Conservation (phyloP, 148 eudicot species). For the Nyssa sinensis region DNA sequence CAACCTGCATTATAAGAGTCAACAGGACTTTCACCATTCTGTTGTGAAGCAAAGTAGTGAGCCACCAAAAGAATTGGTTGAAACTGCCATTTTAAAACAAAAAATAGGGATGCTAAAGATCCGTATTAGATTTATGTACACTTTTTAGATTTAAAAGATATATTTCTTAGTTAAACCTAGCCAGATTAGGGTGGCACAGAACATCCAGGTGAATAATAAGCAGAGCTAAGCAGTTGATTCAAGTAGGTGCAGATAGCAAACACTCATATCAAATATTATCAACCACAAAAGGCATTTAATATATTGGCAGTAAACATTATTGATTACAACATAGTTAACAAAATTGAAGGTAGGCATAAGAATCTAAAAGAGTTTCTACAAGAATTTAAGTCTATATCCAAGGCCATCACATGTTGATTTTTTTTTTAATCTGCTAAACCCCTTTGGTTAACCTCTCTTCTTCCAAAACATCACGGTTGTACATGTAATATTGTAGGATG, state of each 20-base stretch:
- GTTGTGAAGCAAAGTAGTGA: not conserved
- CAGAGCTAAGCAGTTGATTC: not conserved
- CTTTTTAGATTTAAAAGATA: not conserved
- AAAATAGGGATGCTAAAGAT: not conserved
- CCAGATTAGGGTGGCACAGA: not conserved
- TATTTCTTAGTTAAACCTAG: not conserved
- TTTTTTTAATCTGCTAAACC: not conserved
- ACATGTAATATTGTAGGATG: not conserved
- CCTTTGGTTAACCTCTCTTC: not conserved
- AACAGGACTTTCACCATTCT: not conserved
- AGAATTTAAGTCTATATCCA: not conserved
- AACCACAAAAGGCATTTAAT: not conserved
- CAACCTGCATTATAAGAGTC: slow-evolving; percentile 51
- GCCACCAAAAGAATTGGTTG: not conserved
- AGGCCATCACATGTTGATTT: not conserved
- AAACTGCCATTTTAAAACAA: not conserved
- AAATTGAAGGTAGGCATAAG: not conserved
- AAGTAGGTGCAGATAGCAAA: not conserved
- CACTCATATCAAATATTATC: not conserved
- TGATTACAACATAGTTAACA: not conserved
- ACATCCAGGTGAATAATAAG: not conserved
- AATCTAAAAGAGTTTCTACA: not conserved
- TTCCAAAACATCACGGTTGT: not conserved
- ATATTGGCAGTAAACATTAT: not conserved
- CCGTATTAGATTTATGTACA: not conserved